These are phyloP conservation scores for Skeletonema tropicum DNA, from an alignment of 108 stramenopile species.

Conservation along the genomic window DNA sequence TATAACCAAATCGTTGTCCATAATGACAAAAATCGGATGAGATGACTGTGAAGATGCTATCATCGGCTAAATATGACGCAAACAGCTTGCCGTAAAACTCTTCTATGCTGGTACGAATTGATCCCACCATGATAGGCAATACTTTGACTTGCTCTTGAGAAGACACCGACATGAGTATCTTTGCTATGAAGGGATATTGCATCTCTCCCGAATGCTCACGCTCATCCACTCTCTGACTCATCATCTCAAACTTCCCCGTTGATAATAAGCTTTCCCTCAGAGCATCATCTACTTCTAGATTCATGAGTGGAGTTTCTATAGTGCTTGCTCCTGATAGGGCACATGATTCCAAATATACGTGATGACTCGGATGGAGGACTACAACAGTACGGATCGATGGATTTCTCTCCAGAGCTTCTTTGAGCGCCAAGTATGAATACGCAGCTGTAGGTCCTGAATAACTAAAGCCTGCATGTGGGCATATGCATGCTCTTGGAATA, in stretches of 20 bases:
- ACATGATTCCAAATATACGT: conserved; percentile 81
- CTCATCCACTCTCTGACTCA: conserved; percentile 72
- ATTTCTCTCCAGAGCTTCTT: conserved; percentile 43
- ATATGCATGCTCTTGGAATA: conserved; percentile 65
- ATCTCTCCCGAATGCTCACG: conserved; percentile 88
- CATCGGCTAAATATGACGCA: conserved; percentile 59
- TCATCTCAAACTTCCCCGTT: conserved; percentile 54
- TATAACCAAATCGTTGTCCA: conserved; percentile 44
- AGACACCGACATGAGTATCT: conserved; percentile 43
- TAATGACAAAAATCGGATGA: conserved; percentile 87
- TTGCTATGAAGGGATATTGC: conserved; percentile 87
- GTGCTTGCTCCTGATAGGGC: conserved; percentile 64
- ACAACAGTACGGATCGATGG: conserved; percentile 33
- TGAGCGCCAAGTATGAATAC: conserved; percentile 64
- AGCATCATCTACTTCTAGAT: conserved; percentile 64
- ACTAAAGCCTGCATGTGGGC: conserved; percentile 84
- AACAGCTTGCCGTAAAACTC: conserved; percentile 60
- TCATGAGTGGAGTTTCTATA: conserved; percentile 77
- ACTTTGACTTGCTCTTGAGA: conserved; percentile 45
- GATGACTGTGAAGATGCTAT: conserved; percentile 64
- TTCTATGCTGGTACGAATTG: conserved; percentile 54
- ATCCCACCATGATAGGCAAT: conserved; percentile 85
- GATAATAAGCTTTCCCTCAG: conserved; percentile 62
- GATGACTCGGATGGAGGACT: conserved; percentile 84
- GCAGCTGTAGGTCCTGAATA: conserved; percentile 90